phyloP scores from a whole-genome alignment of 441 rosid genomes.

The Jatropha podagrica region DNA sequence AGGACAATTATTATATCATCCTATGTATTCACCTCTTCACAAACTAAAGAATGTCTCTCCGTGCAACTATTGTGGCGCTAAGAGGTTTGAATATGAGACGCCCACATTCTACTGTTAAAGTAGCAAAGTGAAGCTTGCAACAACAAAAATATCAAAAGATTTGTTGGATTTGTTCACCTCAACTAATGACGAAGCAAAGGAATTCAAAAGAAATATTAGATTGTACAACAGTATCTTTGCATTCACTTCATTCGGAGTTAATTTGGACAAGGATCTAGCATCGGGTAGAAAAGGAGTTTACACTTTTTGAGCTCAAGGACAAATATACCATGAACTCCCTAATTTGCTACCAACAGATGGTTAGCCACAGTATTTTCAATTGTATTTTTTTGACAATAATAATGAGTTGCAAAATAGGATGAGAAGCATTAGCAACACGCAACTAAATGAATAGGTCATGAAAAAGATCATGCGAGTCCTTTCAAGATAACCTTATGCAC shows the following conservation, averaged over 20 bases:
- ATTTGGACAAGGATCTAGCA: background rate
- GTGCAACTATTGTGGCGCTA: background rate
- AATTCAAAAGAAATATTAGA: background rate
- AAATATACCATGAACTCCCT: slow-evolving; percentile 12
- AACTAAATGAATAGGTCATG: background rate
- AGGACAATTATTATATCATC: background rate
- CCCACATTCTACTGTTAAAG: background rate
- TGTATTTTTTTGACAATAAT: background rate
- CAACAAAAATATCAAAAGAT: background rate
- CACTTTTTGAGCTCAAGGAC: background rate
- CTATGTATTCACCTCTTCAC: background rate
- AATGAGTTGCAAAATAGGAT: background rate
- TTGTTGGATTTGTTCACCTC: background rate
- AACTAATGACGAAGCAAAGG: background rate
- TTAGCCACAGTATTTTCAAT: background rate
- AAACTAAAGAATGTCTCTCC: background rate
- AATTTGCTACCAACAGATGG: background rate
- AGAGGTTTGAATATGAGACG: background rate
- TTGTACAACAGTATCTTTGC: background rate
- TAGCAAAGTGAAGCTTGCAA: background rate
- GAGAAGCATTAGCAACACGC: background rate
- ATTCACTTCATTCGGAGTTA: slow-evolving; percentile 1
- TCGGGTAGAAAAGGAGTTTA: background rate
- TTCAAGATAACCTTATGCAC: background rate
- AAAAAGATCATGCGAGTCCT: background rate